phyloP scores from a whole-genome alignment of 1,284 basidiomycete genomes.

The Entoloma clypeatum region DNA sequence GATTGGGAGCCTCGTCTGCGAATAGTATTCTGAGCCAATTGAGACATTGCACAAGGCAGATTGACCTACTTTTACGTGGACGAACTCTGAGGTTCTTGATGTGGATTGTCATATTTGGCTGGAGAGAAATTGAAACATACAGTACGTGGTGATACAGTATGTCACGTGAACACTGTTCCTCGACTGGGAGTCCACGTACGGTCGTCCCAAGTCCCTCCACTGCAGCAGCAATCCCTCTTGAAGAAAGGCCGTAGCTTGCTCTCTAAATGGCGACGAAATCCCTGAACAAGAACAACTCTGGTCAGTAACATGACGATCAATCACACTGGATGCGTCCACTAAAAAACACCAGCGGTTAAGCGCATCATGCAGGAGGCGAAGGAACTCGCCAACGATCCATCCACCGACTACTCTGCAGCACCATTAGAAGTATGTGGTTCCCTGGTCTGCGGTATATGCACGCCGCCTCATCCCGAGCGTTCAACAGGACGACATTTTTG shows the following conservation, averaged over 20 bases:
- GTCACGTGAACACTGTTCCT: too few relatives aligned
- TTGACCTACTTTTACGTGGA: constrained; percentile 65
- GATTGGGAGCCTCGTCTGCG: constrained; percentile 49
- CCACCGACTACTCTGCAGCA: constrained; percentile 79
- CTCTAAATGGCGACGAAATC: constrained; percentile 32
- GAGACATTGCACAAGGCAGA: not conserved
- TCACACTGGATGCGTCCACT: constrained; percentile 2
- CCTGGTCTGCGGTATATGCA: constrained; percentile 7
- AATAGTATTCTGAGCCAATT: constrained; percentile 6
- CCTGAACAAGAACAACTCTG: constrained; percentile 84
- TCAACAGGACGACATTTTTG: constrained; percentile 75
- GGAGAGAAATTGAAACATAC: not conserved
- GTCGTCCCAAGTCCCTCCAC: not conserved
- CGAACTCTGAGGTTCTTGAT: constrained; percentile 79
- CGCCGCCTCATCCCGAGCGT: constrained; percentile 15
- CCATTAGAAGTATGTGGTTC: constrained; percentile 74
- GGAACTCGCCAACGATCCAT: constrained; percentile 80
- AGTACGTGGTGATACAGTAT: too few relatives aligned
- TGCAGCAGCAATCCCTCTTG: not conserved
- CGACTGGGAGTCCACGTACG: too few relatives aligned
- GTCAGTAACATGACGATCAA: constrained; percentile 35
- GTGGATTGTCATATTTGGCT: constrained; percentile 47
- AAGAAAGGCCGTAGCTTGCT: not conserved
- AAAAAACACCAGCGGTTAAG: constrained; percentile 66
- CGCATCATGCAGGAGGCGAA: constrained; percentile 95